These are phyloP conservation scores for Serendipita sp. DNA, from an alignment of 768 basidiomycete species.

Conservation along the genomic window DNA sequence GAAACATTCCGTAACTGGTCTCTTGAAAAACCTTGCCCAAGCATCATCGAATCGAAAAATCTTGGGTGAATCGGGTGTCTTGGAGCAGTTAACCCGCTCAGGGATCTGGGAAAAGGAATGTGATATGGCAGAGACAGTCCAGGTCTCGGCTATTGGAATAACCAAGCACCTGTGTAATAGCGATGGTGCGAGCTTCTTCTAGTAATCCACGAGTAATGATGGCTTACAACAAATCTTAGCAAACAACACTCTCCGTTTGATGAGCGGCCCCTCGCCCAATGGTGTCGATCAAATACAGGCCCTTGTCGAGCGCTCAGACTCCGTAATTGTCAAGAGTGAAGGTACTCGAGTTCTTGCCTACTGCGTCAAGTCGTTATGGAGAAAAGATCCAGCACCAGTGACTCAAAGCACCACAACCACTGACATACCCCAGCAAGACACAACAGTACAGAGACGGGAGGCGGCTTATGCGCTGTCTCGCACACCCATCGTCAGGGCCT, in stretches of 20 bases:
- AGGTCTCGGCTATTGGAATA: conserved; percentile 73
- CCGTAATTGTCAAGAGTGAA: conserved; percentile 72
- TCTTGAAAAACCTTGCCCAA: conserved; percentile 72
- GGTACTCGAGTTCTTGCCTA: conserved; percentile 81
- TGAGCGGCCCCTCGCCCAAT: conserved; percentile 25
- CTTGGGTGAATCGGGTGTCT: conserved; percentile 44
- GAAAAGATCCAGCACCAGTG: conserved; percentile 16
- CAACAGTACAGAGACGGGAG: conserved; percentile 33
- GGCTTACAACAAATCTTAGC: conserved; percentile 16
- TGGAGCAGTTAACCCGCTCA: conserved; percentile 43
- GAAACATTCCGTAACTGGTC: conserved; percentile 75
- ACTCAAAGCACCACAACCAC: conserved; percentile 16
- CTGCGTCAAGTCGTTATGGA: conserved; percentile 63
- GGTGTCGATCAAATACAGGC: conserved; percentile 55
- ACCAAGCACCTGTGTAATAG: conserved; percentile 76
- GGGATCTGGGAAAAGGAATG: conserved; percentile 52
- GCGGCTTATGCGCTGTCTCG: conserved; percentile 39
- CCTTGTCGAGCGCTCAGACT: conserved; percentile 63
- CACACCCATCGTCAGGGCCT: conserved; percentile 37
- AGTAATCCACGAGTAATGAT: conserved; percentile 19
- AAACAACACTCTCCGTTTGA: conserved; percentile 33
- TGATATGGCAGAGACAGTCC: conserved; percentile 79
- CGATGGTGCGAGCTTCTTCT: conserved; percentile 37
- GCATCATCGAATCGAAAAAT: conserved; percentile 40
- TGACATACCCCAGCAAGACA: conserved; percentile 17